These are phyloP conservation scores for Beauveria scarabaeidicola DNA, from an alignment of 2,329 filamentous ascomycete genomes.

Conservation along the genomic window DNA sequence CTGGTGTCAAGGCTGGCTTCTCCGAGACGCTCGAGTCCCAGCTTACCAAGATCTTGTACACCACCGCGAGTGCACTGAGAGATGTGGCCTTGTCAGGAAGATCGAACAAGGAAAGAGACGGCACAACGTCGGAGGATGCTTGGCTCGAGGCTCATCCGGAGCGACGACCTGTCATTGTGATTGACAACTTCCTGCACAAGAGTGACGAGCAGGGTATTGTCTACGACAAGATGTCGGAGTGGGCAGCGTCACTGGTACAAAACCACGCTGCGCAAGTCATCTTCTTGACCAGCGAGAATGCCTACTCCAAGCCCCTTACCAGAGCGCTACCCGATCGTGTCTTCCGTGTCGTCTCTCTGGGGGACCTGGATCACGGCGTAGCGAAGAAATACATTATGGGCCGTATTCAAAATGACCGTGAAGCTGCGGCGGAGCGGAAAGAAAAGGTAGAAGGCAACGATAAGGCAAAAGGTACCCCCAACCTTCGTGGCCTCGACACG, in stretches of 20 bases:
- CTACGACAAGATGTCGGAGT: slow-evolving; percentile 76
- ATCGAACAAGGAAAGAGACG: slow-evolving; percentile 65
- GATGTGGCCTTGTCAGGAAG: slow-evolving; percentile 63
- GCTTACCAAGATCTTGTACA: slow-evolving; percentile 80
- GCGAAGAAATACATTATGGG: slow-evolving; percentile 86
- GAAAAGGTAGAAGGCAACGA: slow-evolving; percentile 20
- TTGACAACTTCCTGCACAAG: slow-evolving; percentile 88
- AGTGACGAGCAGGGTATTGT: slow-evolving; percentile 55
- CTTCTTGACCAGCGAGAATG: slow-evolving; percentile 83
- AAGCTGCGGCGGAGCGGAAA: slow-evolving; percentile 22
- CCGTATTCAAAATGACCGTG: slow-evolving; percentile 53
- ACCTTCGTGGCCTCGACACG: slow-evolving; percentile 66
- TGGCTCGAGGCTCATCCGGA: slow-evolving; percentile 88
- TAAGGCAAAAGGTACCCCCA: slow-evolving; percentile 19
- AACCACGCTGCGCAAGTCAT: slow-evolving; percentile 89
- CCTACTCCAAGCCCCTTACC: slow-evolving; percentile 78
- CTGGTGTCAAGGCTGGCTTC: slow-evolving; percentile 88
- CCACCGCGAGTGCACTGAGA: slow-evolving; percentile 70
- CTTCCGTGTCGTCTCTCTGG: slow-evolving; percentile 76
- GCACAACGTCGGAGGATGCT: slow-evolving; percentile 67
- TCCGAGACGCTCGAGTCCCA: slow-evolving; percentile 88
- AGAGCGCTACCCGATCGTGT: slow-evolving; percentile 86
- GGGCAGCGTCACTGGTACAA: slow-evolving; percentile 78
- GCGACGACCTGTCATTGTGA: slow-evolving; percentile 69
- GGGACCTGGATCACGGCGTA: slow-evolving; percentile 77